These are phyloP conservation scores for Zasmidium cellare DNA, from an alignment of 2,329 filamentous ascomycete genomes.

Conservation along the genomic window DNA sequence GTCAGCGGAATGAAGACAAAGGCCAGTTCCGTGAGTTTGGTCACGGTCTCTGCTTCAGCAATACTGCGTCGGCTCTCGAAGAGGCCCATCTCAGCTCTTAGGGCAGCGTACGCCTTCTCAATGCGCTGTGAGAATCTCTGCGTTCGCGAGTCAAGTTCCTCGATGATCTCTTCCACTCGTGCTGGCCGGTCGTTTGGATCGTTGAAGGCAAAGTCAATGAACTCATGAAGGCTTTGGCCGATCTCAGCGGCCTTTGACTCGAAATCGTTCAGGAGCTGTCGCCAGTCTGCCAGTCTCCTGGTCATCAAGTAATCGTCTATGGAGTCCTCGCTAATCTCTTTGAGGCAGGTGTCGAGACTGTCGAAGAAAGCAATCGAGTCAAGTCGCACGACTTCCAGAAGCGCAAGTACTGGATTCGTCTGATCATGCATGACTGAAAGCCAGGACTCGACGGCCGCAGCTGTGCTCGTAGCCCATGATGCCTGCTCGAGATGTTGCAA, in stretches of 20 bases:
- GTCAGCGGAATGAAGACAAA: constrained; percentile 37
- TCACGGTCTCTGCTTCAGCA: constrained; percentile 33
- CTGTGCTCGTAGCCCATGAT: neutral
- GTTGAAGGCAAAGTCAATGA: constrained; percentile 9
- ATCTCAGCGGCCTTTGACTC: constrained; percentile 13
- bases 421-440: neutral
- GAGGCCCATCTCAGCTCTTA: constrained; percentile 40
- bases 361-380: constrained; percentile 9
- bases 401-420: constrained; percentile 2
- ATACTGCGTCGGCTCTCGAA: constrained; percentile 32
- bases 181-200: neutral
- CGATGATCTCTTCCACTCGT: constrained; percentile 1
- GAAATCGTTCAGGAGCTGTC: constrained; percentile 14
- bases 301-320: constrained; percentile 17
- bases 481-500: neutral
- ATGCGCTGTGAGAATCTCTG: constrained; percentile 1
- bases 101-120: constrained; percentile 29
- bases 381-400: constrained; percentile 4
- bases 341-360: constrained; percentile 11
- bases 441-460: neutral
- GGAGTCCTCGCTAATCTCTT: constrained; percentile 17
- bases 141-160: constrained; percentile 2
- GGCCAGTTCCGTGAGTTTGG: constrained; percentile 35
- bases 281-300: constrained; percentile 9
- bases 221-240: constrained; percentile 7